Conservation (phyloP, 1,139 yeast genomes). For the Pichia sp. region DNA sequence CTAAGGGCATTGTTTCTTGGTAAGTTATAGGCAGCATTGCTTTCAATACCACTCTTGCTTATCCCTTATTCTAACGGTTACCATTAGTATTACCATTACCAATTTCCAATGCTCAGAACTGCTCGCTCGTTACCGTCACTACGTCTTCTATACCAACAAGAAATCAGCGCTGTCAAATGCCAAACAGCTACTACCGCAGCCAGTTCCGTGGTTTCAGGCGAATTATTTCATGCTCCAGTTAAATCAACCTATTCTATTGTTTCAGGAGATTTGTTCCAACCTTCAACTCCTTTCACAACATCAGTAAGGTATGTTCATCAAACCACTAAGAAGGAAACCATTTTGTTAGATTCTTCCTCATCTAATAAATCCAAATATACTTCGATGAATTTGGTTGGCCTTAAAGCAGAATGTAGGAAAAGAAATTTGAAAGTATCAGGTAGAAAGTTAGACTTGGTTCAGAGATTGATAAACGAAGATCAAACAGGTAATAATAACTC, state of each 20-base stretch:
- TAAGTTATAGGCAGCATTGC: too few species aligned
- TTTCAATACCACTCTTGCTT: too few species aligned
- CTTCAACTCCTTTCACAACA: background rate
- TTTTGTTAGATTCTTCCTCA: conserved; percentile 23
- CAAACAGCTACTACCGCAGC: conserved; percentile 1
- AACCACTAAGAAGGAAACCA: conserved; percentile 30
- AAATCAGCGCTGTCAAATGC: conserved; percentile 9
- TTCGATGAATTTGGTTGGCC: conserved; percentile 39
- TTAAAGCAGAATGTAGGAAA: conserved; percentile 45
- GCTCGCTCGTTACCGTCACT: conserved; percentile 31
- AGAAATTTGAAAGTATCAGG: conserved; percentile 52
- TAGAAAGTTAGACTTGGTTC: conserved; percentile 43
- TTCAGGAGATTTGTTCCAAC: conserved; percentile 10
- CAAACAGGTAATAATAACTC: conserved; percentile 7
- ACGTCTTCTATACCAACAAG: conserved; percentile 21
- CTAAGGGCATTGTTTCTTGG: too few species aligned
- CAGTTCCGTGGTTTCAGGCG: conserved; percentile 7
- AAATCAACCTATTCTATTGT: conserved; percentile 2
- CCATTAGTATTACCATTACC: too few species aligned
- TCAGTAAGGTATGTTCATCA: conserved; percentile 32
- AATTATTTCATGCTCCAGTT: conserved; percentile 5
- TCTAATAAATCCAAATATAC: conserved; percentile 24
- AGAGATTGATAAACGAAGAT: conserved; percentile 30
- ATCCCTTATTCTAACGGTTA: too few species aligned
- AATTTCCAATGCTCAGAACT: conserved; percentile 20